Evolutionary conservation across 192 early-diverging fungal genomes (phyloP).

Genomic region (Podila epigama): DNA sequence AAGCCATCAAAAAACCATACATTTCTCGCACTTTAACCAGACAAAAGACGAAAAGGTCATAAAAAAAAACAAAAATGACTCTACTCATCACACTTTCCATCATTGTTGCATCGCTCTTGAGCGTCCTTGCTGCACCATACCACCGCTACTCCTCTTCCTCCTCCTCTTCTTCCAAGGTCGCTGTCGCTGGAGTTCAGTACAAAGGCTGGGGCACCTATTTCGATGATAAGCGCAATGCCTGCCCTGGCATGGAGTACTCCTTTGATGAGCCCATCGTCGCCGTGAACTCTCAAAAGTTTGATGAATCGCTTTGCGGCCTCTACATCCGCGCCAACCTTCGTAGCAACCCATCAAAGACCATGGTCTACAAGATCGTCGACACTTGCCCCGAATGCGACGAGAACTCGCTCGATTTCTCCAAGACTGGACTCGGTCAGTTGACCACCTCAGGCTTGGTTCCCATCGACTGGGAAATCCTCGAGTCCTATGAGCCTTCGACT

Average conservation of each 20-base stretch:
- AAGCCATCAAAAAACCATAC: no score
- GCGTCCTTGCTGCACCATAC: constrained; percentile 13
- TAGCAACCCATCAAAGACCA: constrained; percentile 3
- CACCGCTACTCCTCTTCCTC: no score
- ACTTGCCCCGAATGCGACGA: constrained; percentile 20
- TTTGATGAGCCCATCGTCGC: constrained; percentile 25
- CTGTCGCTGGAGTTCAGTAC: constrained; percentile 3
- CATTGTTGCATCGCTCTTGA: constrained; percentile 14
- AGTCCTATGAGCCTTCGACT: not conserved
- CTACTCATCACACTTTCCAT: constrained; percentile 12
- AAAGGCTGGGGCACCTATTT: constrained; percentile 14
- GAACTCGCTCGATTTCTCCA: constrained; percentile 12
- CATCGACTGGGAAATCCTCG: constrained; percentile 28
- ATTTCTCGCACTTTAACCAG: no score
- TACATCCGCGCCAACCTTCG: constrained; percentile 19
- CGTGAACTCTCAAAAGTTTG: constrained; percentile 17
- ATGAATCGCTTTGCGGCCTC: constrained; percentile 20
- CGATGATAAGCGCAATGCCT: constrained; percentile 10
- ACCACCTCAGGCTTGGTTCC: not conserved
- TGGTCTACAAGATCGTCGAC: constrained; percentile 24
- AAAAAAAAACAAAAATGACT: no score
- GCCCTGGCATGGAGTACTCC: constrained; percentile 30
- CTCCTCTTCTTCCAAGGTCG: not conserved
- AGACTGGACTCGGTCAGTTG: constrained; percentile 7
- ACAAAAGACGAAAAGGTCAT: no score